Evolutionary conservation across 192 early-diverging fungal genomes (phyloP), one percentile per base, ranked within the genome.

Genomic region (Podila epigama): DNA sequence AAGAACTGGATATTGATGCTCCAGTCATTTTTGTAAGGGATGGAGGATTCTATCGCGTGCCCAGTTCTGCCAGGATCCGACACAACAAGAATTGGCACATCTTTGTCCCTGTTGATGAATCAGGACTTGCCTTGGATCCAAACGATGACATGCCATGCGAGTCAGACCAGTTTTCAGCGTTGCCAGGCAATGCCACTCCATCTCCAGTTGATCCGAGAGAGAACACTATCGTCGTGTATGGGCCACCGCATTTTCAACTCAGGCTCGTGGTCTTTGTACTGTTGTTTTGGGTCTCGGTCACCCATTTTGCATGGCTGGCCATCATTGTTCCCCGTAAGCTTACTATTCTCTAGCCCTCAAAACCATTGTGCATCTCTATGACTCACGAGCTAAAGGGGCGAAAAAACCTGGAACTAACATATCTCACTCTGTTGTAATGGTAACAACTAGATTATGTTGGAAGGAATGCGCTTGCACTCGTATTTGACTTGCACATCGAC

Each of bases 141-240:
- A 62, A 73, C 15, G 92, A 92, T 50, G 88, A 89, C 60, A 78
- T 83, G 58, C 80, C 73, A 2, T 90, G 86, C 3, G 85, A 89
- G 29, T 85, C 83, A 58, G 88, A 88, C 28, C 88, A 85, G 40
- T 54, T 84, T 11, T 33, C 51, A 53, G 72, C 67, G 11, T n/a
- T 63, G 1, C 42, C 25, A 39, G 31, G 64, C n/a, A 64, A 62
- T 20, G 59, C 44, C 0, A 54, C 55, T 10, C 22, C n/a, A 7
- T 41, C 20, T 2, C 59, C 55, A 5, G 34, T 75, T 22, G 60
- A 75, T 41, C 72, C 72, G 2, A 67, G 63, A 33, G 58, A 67
- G 48, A 77, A 93, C 58, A 95, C 95, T 57, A 90, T 81, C 0
- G 80, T 94, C n/a, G 90, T 99, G 6, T 96, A 96, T 71, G 87